A percentile compares a stretch with the other conserved stretches of the same genome.
These are phyloP conservation scores for Diacronema lutheri DNA, from an alignment of 78 protist species.

Conservation along the genomic window DNA sequence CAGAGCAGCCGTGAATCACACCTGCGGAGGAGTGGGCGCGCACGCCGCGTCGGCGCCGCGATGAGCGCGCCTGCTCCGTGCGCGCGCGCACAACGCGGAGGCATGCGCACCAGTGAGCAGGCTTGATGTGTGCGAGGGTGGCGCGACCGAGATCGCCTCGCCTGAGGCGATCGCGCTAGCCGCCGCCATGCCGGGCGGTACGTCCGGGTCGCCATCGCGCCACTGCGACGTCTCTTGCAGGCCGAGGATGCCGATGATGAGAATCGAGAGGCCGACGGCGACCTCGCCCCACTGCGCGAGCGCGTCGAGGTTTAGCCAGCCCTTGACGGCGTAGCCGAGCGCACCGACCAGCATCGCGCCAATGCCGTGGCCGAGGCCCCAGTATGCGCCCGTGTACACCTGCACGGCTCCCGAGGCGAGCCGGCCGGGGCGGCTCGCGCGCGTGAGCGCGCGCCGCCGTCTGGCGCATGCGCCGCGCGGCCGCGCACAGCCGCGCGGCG, in stretches of 20 bases:
- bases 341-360: constrained; percentile 1
- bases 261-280: background rate
- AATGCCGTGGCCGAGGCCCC: constrained; percentile 24
- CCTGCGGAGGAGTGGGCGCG: background rate
- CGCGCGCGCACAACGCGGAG: no score
- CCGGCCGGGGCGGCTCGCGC: background rate
- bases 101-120: no score
- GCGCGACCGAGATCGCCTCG: background rate
- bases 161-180: background rate
- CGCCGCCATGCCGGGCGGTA: background rate
- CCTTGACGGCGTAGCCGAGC: background rate
- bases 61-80: no score
- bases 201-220: background rate
- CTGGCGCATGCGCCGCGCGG: no score
- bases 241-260: constrained; percentile 5
- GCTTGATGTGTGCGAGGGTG: background rate
- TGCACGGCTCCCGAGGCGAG: background rate
- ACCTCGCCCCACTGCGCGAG: background rate
- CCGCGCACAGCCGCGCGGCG: no score
- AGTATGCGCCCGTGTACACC: background rate
- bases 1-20: constrained; percentile 1
- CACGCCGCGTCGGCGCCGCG: no score
- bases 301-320: background rate
- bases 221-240: background rate
- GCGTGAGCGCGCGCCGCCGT: no score